Conservation (phyloP, 495 filamentous ascomycete genomes). For the Aspergillus ostianus region DNA sequence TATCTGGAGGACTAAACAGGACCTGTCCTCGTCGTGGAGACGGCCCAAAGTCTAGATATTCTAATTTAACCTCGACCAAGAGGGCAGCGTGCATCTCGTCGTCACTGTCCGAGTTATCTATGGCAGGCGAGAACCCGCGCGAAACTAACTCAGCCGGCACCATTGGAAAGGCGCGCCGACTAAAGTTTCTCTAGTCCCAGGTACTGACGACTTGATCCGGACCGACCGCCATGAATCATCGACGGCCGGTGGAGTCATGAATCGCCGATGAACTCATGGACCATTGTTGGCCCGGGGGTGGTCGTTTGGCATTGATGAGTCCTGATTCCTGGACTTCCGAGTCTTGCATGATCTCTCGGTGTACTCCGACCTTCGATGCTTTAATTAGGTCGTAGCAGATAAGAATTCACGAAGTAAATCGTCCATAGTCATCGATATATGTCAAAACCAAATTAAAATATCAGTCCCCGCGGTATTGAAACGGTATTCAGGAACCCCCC, state of each 20-base stretch:
- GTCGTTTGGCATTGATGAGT: no score
- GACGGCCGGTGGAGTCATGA: conserved; percentile 14
- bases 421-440: no score
- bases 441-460: no score
- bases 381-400: background rate
- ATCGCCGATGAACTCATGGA: conserved; percentile 16
- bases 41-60: background rate
- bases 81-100: background rate
- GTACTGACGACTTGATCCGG: conserved; percentile 27
- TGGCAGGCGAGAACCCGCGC: no score
- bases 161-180: background rate
- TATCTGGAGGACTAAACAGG: no score
- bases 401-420: no score
- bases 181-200: conserved; percentile 23
- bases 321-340: no score
- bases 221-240: conserved; percentile 28
- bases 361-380: no score
- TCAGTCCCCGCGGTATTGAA: conserved; percentile 7
- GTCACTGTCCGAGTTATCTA: background rate
- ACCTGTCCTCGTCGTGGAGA: background rate
- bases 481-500: conserved; percentile 10
- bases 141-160: no score
- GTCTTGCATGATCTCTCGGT: no score
- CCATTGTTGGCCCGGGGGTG: conserved; percentile 7
- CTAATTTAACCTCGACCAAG: background rate